These are phyloP conservation scores for Plicaturopsis crispa DNA, from an alignment of 768 basidiomycete species.

Conservation along the genomic window DNA sequence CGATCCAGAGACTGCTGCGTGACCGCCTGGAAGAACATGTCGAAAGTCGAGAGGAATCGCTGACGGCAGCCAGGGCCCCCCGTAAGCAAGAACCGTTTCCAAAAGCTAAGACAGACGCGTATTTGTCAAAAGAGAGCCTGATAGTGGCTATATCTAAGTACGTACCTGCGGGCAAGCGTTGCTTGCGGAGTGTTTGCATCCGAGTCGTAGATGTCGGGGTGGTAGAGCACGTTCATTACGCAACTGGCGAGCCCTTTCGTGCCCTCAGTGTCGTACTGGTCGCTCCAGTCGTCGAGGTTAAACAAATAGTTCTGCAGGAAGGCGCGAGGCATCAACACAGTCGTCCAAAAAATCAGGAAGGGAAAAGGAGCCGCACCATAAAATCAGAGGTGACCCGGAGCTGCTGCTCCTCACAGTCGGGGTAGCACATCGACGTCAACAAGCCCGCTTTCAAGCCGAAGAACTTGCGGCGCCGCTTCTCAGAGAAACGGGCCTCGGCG, in stretches of 20 bases:
- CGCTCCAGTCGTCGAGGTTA: slow-evolving; percentile 13
- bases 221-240: slow-evolving; percentile 64
- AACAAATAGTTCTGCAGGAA: slow-evolving; percentile 18
- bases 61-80: slow-evolving; percentile 52
- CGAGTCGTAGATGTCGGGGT: slow-evolving; percentile 49
- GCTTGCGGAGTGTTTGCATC: slow-evolving; percentile 55
- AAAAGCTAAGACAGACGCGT: slow-evolving; percentile 41
- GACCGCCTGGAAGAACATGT: slow-evolving; percentile 34
- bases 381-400: slow-evolving; percentile 64
- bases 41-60: slow-evolving; percentile 33
- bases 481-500: slow-evolving; percentile 31
- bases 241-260: slow-evolving; percentile 40
- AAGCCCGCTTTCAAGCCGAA: slow-evolving; percentile 58
- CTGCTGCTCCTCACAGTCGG: slow-evolving; percentile 43
- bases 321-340: slow-evolving; percentile 55
- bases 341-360: slow-evolving; percentile 47
- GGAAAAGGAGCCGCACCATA: slow-evolving; percentile 45
- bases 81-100: slow-evolving; percentile 56
- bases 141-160: slow-evolving; percentile 11
- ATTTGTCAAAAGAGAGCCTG: slow-evolving; percentile 10
- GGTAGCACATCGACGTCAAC: slow-evolving; percentile 60
- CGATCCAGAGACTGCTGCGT: slow-evolving; percentile 36
- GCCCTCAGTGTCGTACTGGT: slow-evolving; percentile 9
- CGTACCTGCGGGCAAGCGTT: slow-evolving; percentile 69
- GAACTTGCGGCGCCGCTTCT: slow-evolving; percentile 38